Evolutionary conservation across 257 asterid species (phyloP), one percentile per base, ranked within the genome.

Genomic region (Scutellaria baicalensis): DNA sequence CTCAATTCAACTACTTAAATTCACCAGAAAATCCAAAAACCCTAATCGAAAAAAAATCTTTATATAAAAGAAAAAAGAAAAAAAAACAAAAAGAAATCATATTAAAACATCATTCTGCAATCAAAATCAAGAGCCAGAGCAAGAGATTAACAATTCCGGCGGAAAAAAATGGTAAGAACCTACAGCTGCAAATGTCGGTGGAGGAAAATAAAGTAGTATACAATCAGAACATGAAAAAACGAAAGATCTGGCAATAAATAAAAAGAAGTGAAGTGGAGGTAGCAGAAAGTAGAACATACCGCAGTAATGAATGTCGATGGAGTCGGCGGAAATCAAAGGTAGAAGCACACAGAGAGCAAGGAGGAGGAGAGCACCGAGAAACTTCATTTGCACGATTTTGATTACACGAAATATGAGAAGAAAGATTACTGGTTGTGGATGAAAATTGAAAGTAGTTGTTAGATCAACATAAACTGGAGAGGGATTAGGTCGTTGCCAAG

Each of bases 321-420:
- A 35, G 52, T 60, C 59, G 51, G 89, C 85, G 54, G 85, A 79
- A 31, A 39, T 48, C 69, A 66, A 40, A 40, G 88, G 84, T 13
- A 66, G 73, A 7, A 78, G 55, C 38, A 82, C 54, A 50, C 80
- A 80, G 18, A 80, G 73, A 7, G 80, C 75, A 35, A 73, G 13
- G 40, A 77, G 13, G 40, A 77, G 9, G 69, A 80, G 44, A 55
- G 18, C 76, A 31, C 74, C 68, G 42, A 72, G 16, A 66, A 71
- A 48, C 85, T 74, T 85, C 77, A 77, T 75, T 70, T 71, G 78
- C 71, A n/a, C 77, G 79, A 71, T 75, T 2, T 61, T 64, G 43
- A 55, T 36, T 13, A 33, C 45, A 69, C 36, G 17, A 67, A 36
- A 9, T 47, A 49, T 14, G 7, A 14, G 65, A 47, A 16, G 52